Percentiles rank a stretch among this genome's conserved stretches.
Evolutionary conservation across 106 monocot species (phyloP).

Genomic region (Iris macrosiphon): DNA sequence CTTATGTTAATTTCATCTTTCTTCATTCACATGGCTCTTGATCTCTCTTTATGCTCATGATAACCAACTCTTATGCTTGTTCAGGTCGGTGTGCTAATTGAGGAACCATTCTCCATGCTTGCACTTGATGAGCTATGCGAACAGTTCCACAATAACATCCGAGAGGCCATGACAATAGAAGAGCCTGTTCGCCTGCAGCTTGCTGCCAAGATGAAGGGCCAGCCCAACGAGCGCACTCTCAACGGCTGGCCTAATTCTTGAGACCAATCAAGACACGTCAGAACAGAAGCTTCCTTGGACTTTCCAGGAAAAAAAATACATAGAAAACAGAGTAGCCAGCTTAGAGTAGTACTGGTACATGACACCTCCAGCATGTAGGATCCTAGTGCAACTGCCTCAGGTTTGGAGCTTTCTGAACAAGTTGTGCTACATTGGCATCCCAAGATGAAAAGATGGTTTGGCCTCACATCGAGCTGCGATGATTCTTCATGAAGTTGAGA

Average conservation of each 20-base stretch:
- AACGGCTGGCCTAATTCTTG: constrained; percentile 35
- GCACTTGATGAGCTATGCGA: constrained; percentile 64
- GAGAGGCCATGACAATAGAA: constrained; percentile 51
- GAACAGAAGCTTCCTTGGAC: background rate
- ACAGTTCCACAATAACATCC: constrained; percentile 51
- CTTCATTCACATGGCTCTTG: too few species aligned
- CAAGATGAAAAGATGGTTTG: background rate
- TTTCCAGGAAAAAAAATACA: background rate
- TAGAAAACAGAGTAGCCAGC: background rate
- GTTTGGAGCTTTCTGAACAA: background rate
- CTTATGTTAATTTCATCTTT: too few species aligned
- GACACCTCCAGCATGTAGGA: background rate
- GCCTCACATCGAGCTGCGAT: background rate
- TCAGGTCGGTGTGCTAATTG: constrained; percentile 97
- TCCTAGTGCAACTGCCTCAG: background rate
- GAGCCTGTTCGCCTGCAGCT: constrained; percentile 32
- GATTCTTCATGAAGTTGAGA: too few species aligned
- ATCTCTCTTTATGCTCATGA: too few species aligned
- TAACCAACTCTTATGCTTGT: too few species aligned
- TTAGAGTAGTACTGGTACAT: background rate
- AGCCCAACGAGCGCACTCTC: constrained; percentile 9
- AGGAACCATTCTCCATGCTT: constrained; percentile 94
- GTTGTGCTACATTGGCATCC: constrained; percentile 2
- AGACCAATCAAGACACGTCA: background rate
- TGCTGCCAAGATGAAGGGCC: constrained; percentile 33